Conservation (phyloP, 345 rosid species). For the Populus nigra region DNA sequence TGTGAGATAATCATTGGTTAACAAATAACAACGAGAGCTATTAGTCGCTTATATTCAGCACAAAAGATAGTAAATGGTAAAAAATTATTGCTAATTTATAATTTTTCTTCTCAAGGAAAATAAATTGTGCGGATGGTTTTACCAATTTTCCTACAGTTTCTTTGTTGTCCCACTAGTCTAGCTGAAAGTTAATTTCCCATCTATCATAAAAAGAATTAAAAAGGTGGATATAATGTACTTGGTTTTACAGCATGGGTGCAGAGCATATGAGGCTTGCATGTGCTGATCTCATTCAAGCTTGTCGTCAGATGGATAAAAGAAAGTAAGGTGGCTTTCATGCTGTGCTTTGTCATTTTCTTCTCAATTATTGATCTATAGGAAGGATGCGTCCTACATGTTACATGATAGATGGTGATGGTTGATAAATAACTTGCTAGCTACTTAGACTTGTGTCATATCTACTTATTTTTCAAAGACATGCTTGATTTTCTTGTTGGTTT, state of each 20-base stretch:
- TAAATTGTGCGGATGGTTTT: neutral
- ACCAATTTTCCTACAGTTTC: neutral
- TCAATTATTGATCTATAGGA: neutral
- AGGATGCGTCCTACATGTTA: neutral
- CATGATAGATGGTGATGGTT: neutral
- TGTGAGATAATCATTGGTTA: too few relatives aligned
- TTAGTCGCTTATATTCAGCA: too few relatives aligned
- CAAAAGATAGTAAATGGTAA: too few relatives aligned
- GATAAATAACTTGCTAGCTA: neutral
- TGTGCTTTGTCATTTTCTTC: neutral
- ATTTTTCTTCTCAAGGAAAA: neutral
- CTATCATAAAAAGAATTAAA: neutral
- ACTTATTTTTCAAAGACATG: neutral
- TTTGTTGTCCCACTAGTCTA: neutral
- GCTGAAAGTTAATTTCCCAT: neutral
- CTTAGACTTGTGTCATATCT: neutral
- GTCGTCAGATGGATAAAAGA: slow-evolving; percentile 25
- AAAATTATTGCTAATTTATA: too few relatives aligned
- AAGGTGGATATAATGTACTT: neutral
- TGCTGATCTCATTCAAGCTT: slow-evolving; percentile 35
- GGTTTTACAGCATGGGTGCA: slow-evolving; percentile 42
- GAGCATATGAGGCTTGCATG: slow-evolving; percentile 47
- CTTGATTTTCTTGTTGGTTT: neutral
- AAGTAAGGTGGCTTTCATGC: slow-evolving; percentile 30
- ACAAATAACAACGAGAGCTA: too few relatives aligned